Percentiles rank a stretch among this genome's conserved stretches.
Evolutionary conservation across 169 alveolate genomes (phyloP).

Genomic region (Cryptosporidium ubiquitum): DNA sequence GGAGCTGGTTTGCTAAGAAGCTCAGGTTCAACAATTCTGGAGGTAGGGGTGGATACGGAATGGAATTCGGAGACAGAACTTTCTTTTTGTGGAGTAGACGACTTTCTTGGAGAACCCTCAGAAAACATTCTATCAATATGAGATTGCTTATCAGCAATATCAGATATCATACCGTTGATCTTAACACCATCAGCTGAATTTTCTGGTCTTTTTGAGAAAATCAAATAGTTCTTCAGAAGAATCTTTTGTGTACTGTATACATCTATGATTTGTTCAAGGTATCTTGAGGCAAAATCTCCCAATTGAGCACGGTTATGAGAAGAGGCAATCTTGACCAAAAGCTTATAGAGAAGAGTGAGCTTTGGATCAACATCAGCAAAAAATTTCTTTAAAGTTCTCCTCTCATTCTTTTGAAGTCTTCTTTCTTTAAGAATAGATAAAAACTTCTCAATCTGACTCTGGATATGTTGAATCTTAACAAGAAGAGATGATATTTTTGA

Average conservation of each 20-base stretch:
- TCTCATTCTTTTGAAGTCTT: conserved; percentile 21
- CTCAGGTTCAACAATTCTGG: conserved; percentile 30
- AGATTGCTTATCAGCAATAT: not conserved
- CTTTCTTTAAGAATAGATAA: not conserved
- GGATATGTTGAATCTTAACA: conserved; percentile 40
- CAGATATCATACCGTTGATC: conserved; percentile 13
- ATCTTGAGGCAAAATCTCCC: conserved; percentile 13
- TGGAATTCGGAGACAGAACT: not conserved
- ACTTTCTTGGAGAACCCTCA: not conserved
- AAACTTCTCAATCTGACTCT: conserved; percentile 18
- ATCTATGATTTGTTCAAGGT: not conserved
- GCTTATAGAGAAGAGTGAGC: not conserved
- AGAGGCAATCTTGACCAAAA: conserved; percentile 7
- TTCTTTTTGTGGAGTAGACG: not conserved
- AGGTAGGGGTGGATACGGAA: not conserved
- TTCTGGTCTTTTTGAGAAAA: conserved; percentile 28
- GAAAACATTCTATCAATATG: not conserved
- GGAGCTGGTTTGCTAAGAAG: conserved; percentile 35
- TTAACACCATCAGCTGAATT: conserved; percentile 54
- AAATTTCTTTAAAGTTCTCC: conserved; percentile 32
- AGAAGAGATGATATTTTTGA: conserved; percentile 36
- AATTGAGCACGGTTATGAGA: conserved; percentile 1
- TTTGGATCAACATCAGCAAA: conserved; percentile 40
- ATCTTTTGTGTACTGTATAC: not conserved
- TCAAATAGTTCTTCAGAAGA: conserved; percentile 17